These are phyloP conservation scores for Phytophthora cryptogea DNA, from an alignment of 352 stramenopile genomes.

Conservation along the genomic window DNA sequence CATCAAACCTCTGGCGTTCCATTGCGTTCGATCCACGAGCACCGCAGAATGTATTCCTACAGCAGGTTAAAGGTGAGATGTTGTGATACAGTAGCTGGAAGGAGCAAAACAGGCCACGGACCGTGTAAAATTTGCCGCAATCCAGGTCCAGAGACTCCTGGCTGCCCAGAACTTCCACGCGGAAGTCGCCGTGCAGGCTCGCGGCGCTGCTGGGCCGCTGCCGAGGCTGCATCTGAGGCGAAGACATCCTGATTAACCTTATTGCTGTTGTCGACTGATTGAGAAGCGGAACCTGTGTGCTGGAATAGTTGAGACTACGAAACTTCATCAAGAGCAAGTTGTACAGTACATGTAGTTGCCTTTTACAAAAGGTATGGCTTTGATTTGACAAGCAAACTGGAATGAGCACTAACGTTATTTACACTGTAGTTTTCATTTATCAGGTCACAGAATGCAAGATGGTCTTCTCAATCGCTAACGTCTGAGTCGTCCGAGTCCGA, in stretches of 20 bases:
- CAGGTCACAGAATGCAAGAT: conserved; percentile 1
- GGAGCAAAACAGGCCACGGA: conserved; percentile 13
- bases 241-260: conserved; percentile 16
- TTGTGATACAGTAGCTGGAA: neutral
- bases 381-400: too few species aligned
- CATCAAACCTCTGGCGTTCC: conserved; percentile 45
- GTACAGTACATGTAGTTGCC: too few species aligned
- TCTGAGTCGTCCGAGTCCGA: conserved; percentile 65
- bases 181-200: conserved; percentile 58
- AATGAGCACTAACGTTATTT: too few species aligned
- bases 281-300: neutral
- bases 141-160: conserved; percentile 86
- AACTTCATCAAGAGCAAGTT: neutral
- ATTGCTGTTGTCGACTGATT: neutral
- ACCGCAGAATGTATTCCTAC: conserved; percentile 86
- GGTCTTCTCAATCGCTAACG: conserved; percentile 45
- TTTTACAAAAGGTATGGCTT: too few species aligned
- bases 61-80: neutral
- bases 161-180: conserved; percentile 74
- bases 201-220: conserved; percentile 33
- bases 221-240: conserved; percentile 27
- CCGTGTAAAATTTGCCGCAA: conserved; percentile 88
- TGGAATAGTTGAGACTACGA: conserved; percentile 3
- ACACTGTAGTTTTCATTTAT: neutral
- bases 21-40: conserved; percentile 67